Percentiles rank a stretch among this genome's conserved stretches.
Evolutionary conservation across 164 flowering plant species (phyloP).

Genomic region (Sextonia rubra): DNA sequence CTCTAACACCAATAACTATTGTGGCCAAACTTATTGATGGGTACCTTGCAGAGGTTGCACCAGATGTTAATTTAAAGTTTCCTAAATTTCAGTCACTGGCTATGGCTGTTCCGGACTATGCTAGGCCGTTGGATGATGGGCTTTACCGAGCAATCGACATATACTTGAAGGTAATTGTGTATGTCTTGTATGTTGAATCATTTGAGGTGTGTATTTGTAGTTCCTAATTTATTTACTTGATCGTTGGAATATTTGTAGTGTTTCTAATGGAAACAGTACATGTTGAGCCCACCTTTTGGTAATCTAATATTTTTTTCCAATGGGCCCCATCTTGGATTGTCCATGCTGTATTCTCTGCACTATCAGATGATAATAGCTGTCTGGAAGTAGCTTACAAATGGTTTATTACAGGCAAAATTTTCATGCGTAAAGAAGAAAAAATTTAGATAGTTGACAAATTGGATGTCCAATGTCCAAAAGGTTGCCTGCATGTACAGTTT

Average conservation of each 20-base stretch:
- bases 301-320: background rate
- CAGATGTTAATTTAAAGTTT: constrained; percentile 79
- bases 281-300: background rate
- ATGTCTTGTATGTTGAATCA: background rate
- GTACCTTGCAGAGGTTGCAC: constrained; percentile 91
- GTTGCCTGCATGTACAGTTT: no score
- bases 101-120: constrained; percentile 80
- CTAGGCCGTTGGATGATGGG: constrained; percentile 90
- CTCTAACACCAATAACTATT: constrained; percentile 75
- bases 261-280: background rate
- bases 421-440: no score
- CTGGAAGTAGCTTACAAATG: no score
- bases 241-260: background rate
- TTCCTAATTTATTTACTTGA: background rate
- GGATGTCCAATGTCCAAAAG: no score
- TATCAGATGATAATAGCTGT: no score
- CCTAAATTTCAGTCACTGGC: constrained; percentile 81
- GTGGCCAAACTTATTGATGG: constrained; percentile 91
- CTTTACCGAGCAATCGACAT: constrained; percentile 93
- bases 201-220: background rate
- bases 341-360: background rate
- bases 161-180: constrained; percentile 73
- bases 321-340: background rate
- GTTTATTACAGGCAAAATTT: no score
- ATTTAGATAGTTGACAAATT: no score